These are phyloP conservation scores for Ormosia semicastrata DNA, from an alignment of 306 rosid species.

Conservation along the genomic window DNA sequence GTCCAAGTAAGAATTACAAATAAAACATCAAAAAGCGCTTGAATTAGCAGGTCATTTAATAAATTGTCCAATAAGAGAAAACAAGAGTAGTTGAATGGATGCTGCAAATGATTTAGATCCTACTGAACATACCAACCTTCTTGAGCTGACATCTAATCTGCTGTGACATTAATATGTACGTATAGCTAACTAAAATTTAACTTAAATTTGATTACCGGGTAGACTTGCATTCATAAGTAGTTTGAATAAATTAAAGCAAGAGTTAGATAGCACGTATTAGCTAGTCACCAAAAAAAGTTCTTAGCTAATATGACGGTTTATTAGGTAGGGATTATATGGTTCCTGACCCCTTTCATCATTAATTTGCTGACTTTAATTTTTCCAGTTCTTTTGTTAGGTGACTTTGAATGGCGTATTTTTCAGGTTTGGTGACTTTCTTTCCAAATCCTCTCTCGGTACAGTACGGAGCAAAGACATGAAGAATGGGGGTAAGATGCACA, in stretches of 20 bases:
- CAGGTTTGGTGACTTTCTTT: background rate
- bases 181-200: background rate
- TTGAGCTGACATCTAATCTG: background rate
- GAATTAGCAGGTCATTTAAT: background rate
- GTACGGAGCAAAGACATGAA: background rate
- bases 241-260: background rate
- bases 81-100: background rate
- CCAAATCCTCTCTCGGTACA: background rate
- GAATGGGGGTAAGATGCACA: background rate
- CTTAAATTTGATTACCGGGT: background rate
- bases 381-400: background rate
- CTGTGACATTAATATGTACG: background rate
- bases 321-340: background rate
- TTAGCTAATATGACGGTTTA: background rate
- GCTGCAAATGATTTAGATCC: background rate
- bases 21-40: background rate
- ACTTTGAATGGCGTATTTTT: constrained; percentile 13
- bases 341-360: background rate
- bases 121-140: background rate
- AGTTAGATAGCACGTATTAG: background rate
- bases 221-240: background rate
- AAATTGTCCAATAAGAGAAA: background rate
- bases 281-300: too few species aligned
- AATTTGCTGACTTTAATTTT: constrained; percentile 6
- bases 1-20: background rate